Evolutionary conservation across 345 rosid species (phyloP), one percentile per base, ranked within the genome.

Genomic region (Geranium rotundifolium): DNA sequence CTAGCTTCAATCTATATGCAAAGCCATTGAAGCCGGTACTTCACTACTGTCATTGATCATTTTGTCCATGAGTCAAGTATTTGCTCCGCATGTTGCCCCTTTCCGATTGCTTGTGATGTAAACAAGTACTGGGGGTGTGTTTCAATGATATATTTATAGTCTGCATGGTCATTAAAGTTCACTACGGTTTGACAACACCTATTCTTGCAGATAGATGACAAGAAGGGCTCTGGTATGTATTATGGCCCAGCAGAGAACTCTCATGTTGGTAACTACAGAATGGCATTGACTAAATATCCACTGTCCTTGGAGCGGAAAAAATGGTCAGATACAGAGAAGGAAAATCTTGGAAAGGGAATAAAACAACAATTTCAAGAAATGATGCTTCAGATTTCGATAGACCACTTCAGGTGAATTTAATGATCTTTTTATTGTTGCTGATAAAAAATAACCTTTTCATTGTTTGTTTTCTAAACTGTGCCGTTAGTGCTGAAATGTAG

Each of bases 231-330:
- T 62, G 80, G 79, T 14, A 62, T 75, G 71, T 59, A 57, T 61
- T 68, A 59, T 67, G 97, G 96, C 54, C 99, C 97, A 65, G 73
- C 69, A 62, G 92, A 86, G 72, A 90, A 88, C 77, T 75, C 79
- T 67, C 83, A 80, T 56, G 95, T 81, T 69, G 79, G 80, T 56
- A 80, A 77, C 61, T 88, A 85, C 70, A 78, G 76, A 74, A 63
- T 57, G 78, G 90, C 85, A 46, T 59, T 88, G 69, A 57, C 56
- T 63, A 76, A 65, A 62, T 82, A 69, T 79, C 97, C 95, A 18
- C 70, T 76, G 65, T 61, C 73, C 29, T 64, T 85, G 17, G 68
- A 79, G n/a, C 75, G 79, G 34, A 88, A 76, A 69, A 88, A 77
- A 52, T 93, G 99, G 99, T 77, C 87, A 54, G 64, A 65, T 54